A percentile compares a stretch with the other conserved stretches of the same genome.
These are phyloP conservation scores for Sphaerulina musiva DNA, from an alignment of 2,329 filamentous ascomycete genomes.

Conservation along the genomic window DNA sequence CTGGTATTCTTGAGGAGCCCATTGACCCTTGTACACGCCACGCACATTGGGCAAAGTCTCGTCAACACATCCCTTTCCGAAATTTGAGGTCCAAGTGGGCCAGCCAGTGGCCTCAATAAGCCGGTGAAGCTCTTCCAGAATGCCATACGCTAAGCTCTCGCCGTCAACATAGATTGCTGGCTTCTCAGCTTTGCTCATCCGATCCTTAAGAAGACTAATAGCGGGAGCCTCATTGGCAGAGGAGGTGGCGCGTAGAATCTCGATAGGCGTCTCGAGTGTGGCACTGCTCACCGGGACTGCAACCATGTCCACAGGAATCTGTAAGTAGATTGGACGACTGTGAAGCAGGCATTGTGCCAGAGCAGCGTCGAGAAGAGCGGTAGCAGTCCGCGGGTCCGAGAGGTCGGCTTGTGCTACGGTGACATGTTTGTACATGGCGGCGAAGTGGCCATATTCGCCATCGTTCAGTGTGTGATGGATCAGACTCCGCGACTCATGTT, in stretches of 20 bases:
- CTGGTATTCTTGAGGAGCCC: constrained; percentile 6
- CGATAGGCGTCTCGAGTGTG: constrained; percentile 20
- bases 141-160: constrained; percentile 40
- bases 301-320: constrained; percentile 14
- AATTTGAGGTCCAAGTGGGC: constrained; percentile 45
- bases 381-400: constrained; percentile 12
- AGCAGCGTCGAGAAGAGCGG: constrained; percentile 7
- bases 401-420: constrained; percentile 18
- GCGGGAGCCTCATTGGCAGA: constrained; percentile 30
- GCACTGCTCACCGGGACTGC: constrained; percentile 29
- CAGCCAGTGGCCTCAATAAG: constrained; percentile 43
- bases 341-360: constrained; percentile 11
- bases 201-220: constrained; percentile 34
- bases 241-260: constrained; percentile 33
- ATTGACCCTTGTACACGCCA: constrained; percentile 44
- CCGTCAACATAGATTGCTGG: constrained; percentile 50
- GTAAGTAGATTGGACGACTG: constrained; percentile 14
- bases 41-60: constrained; percentile 45
- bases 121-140: constrained; percentile 40
- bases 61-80: constrained; percentile 49
- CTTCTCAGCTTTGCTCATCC: constrained; percentile 29
- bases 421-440: constrained; percentile 16
- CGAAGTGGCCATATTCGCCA: constrained; percentile 14
- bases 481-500: constrained; percentile 1
- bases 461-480: constrained; percentile 10